Percentiles rank a stretch among this genome's conserved stretches.
Evolutionary conservation across 192 early-diverging fungal genomes (phyloP).

Genomic region (Coemansia sp.): DNA sequence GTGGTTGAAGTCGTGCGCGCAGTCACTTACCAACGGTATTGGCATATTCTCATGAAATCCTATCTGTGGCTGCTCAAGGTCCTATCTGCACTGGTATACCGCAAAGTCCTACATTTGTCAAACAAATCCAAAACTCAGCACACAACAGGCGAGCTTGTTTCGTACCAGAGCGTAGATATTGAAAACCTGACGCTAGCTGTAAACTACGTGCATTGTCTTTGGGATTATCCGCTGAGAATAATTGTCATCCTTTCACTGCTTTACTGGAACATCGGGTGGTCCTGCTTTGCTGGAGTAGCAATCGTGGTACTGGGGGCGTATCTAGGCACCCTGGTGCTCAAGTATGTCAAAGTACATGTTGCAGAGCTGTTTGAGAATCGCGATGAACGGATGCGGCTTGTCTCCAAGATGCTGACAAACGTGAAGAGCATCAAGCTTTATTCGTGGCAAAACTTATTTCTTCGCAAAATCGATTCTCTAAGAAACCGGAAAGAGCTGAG

Average conservation of each 20-base stretch:
- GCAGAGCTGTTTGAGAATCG: constrained; percentile 44
- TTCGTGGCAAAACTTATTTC: constrained; percentile 59
- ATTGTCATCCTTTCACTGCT: constrained; percentile 17
- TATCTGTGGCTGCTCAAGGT: constrained; percentile 69
- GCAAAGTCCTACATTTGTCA: constrained; percentile 19
- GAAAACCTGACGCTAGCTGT: constrained; percentile 11
- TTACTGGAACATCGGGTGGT: constrained; percentile 21
- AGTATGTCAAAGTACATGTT: constrained; percentile 7
- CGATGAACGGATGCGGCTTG: constrained; percentile 60
- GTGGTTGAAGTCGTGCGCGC: neutral
- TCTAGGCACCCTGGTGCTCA: constrained; percentile 61
- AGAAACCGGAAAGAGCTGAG: constrained; percentile 74
- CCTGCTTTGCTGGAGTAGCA: constrained; percentile 7
- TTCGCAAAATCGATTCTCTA: constrained; percentile 60
- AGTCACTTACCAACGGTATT: constrained; percentile 34
- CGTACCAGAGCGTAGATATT: constrained; percentile 65
- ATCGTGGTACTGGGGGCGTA: constrained; percentile 6
- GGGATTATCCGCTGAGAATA: constrained; percentile 17
- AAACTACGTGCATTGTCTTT: constrained; percentile 42
- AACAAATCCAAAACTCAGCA: constrained; percentile 62
- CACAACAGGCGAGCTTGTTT: constrained; percentile 75
- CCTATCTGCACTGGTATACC: constrained; percentile 19
- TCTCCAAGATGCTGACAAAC: constrained; percentile 55
- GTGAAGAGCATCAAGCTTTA: constrained; percentile 67
- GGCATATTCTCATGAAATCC: constrained; percentile 76